These are phyloP conservation scores for Prunus armeniaca DNA, from an alignment of 306 rosid species.

Conservation along the genomic window DNA sequence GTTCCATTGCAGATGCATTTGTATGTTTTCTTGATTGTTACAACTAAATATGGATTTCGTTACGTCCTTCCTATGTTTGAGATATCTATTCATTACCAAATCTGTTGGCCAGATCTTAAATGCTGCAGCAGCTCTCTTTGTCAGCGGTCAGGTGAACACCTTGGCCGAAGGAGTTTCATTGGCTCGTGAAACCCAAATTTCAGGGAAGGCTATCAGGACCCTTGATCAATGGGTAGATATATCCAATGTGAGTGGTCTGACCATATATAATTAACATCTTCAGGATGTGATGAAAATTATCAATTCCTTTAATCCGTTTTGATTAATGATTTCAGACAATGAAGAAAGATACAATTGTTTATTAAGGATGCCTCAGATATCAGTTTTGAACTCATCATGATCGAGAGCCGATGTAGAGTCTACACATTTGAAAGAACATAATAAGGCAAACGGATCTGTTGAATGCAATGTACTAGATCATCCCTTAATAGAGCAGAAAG, in stretches of 20 bases:
- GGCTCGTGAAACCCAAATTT: constrained; percentile 70
- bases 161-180: constrained; percentile 64
- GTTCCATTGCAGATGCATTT: constrained; percentile 80
- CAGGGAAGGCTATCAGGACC: constrained; percentile 78
- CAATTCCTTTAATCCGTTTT: constrained; percentile 3
- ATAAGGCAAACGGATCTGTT: background rate
- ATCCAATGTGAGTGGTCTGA: constrained; percentile 53
- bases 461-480: background rate
- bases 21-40: constrained; percentile 41
- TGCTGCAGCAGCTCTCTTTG: constrained; percentile 85
- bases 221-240: constrained; percentile 60
- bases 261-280: background rate
- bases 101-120: constrained; percentile 57
- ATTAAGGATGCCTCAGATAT: constrained; percentile 17
- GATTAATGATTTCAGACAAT: constrained; percentile 41
- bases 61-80: background rate
- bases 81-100: constrained; percentile 13
- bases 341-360: constrained; percentile 24
- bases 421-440: background rate
- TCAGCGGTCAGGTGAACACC: constrained; percentile 58
- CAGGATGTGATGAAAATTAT: background rate
- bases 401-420: background rate
- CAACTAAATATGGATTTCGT: constrained; percentile 3
- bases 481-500: background rate
- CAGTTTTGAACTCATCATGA: background rate